Base-by-base conservation (phyloP, 805 yeast species). In the Yamadazyma takamatsuzukensis region DNA sequence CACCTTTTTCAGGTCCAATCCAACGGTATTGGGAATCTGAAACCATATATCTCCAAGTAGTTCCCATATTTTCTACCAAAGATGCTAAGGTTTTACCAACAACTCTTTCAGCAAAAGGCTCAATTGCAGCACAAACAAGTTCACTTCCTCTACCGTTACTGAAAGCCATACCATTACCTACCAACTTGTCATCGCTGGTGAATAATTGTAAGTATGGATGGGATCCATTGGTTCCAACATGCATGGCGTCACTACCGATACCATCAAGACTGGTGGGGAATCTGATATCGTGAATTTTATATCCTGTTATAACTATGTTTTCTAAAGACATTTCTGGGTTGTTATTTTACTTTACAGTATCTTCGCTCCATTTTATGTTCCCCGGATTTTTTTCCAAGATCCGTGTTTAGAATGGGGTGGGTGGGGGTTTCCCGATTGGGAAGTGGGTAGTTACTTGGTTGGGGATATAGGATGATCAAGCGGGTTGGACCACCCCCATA, bases 1-100 rank as follows among this genome's bases (percentile, higher is more conserved):
- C 60, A 14, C 69, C 65, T 38, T 64, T 62, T 39, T 65, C 71
- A n/a, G 70, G 70, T 7, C 70, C 70, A 33, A 65, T 49, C 70
- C 71, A 65, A 33, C 70, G 57, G 38, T 60, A 52, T 39, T 63
- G 70, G 15, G 61, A 51, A 38, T 65, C 70, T 9, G 56, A 44
- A 11, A 65, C 66, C 39, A 65, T 49, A 34, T 56, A 50, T 35
- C 58, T 51, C 70, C 70, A 65, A 10, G 68, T 62, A 12, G 48
- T 51, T 6, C 69, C 70, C 49, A 65, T 58, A 36, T 64, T 56
- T n/a, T 39, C 36, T 15, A 61, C 54, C 32, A 65, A 47, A 12
- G 49, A 47, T 13, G 44, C 53, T 25, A 64, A 48, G 6, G 45
- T 37, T 33, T 59, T 53, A 27, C 64, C 64, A 15, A 53, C 49